A percentile compares a stretch with the other conserved stretches of the same genome.
phyloP scores from a whole-genome alignment of 2,329 filamentous ascomycete genomes.

The Ceratocystis alfenasii region DNA sequence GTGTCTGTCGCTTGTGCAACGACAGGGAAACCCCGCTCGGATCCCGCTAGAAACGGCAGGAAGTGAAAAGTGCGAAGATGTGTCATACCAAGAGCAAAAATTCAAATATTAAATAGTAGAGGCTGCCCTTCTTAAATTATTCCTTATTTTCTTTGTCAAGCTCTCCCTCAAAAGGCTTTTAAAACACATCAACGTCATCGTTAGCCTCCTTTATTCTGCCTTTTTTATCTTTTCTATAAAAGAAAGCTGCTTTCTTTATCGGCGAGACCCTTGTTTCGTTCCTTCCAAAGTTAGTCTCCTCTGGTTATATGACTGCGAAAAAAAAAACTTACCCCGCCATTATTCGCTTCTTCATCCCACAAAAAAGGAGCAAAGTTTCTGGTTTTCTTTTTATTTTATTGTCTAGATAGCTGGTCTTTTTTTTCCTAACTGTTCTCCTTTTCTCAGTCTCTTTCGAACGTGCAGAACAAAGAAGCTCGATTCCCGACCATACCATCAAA shows the following conservation, averaged over 20 bases:
- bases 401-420: no score
- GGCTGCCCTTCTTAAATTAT: background rate
- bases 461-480: no score
- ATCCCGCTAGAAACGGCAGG: background rate
- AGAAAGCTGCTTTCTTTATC: background rate
- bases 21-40: background rate
- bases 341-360: conserved; percentile 15
- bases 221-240: background rate
- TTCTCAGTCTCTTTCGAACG: no score
- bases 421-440: no score
- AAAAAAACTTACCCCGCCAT: conserved; percentile 22
- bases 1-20: background rate
- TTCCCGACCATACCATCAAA: no score
- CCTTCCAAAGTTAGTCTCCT: conserved; percentile 15
- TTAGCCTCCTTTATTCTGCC: background rate
- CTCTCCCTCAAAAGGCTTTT: background rate
- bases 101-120: background rate
- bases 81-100: background rate
- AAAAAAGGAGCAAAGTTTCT: conserved; percentile 15
- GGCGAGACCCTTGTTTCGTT: background rate
- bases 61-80: background rate
- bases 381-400: background rate
- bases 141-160: background rate
- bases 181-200: background rate
- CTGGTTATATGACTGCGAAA: conserved; percentile 12